phyloP scores from a whole-genome alignment of 1,284 basidiomycete species.

The Porodaedalea pini region DNA sequence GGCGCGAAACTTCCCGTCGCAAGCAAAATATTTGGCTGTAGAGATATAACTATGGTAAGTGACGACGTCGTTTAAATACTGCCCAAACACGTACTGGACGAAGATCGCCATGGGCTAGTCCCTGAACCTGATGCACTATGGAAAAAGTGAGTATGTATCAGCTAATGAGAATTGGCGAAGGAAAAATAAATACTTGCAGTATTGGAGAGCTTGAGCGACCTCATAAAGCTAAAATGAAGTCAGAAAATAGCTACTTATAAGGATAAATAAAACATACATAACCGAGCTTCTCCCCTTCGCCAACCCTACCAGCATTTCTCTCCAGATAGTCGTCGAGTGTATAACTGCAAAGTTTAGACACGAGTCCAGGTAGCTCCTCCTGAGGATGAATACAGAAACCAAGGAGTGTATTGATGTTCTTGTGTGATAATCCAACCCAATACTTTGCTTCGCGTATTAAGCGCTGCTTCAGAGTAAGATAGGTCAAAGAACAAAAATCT shows the following conservation, averaged over 20 bases:
- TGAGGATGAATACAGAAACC: slow-evolving; percentile 2
- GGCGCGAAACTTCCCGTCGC: neutral
- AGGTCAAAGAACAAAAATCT: neutral
- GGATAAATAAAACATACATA: neutral
- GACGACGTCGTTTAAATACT: too few species aligned
- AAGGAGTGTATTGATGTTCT: slow-evolving; percentile 6
- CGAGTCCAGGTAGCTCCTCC: neutral
- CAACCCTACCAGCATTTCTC: neutral
- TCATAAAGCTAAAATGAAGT: neutral
- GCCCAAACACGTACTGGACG: neutral
- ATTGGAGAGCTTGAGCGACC: too few species aligned
- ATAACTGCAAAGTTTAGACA: neutral
- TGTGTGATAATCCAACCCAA: slow-evolving; percentile 6
- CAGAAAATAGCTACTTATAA: neutral
- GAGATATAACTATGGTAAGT: neutral
- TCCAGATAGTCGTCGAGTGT: neutral
- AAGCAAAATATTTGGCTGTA: slow-evolving; percentile 3
- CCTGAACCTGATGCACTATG: neutral
- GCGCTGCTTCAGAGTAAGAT: neutral
- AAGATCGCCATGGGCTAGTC: slow-evolving; percentile 1
- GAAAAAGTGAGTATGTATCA: too few species aligned
- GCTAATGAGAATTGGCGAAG: too few species aligned
- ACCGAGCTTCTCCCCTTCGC: neutral
- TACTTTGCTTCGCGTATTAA: neutral
- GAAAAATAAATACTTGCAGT: too few species aligned